Base-by-base conservation (phyloP, 208 protist species). In the Crithidia expoeki region DNA sequence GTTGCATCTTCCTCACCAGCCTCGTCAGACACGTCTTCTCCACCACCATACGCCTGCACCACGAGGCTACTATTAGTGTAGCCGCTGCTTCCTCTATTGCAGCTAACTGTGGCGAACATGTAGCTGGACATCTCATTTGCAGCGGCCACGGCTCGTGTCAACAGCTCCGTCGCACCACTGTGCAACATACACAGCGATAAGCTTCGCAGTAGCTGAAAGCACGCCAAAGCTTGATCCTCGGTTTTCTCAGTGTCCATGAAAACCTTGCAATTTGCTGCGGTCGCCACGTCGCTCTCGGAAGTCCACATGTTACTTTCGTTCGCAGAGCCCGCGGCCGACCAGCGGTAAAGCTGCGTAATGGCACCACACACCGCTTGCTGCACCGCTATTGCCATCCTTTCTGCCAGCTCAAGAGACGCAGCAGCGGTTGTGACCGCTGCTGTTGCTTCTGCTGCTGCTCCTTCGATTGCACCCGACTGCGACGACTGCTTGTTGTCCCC, bases 171-270 rank as follows among this genome's bases (percentile, higher is more conserved):
- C 47, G 40, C 57, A 12, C 72, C 72, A 5, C 56, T 38, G 36
- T 60, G 12, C 44, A 77, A 9, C 4, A 72, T 50, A 25, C 64
- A 77, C n/a, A 72, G 28, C 7, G 61, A 50, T 4, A 77, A 42
- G 16, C 53, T 68, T 6, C 72, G 63, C 40, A 77, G 49, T 6
- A 77, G 72, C 38, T 49, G 46, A 36, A 77, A 72, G 56, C 53
- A 57, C 10, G 72, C 64, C 56, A 66, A 34, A 3, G 68, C 49
- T 25, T 56, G 56, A 2, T 66, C 64, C 7, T 71, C 47, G 25
- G 33, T 34, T 28, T 28, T 11, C 12, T 67, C 34, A 11, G 21
- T 4, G 12, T 65, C 59, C 10, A 33, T 11, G 4, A 59, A 6
- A 12, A 2, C 3, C 33, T 5, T 38, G 5, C 9, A 21, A 12